Evolutionary conservation across 345 rosid genomes (phyloP).

Genomic region (Crucihimalaya himalaica): DNA sequence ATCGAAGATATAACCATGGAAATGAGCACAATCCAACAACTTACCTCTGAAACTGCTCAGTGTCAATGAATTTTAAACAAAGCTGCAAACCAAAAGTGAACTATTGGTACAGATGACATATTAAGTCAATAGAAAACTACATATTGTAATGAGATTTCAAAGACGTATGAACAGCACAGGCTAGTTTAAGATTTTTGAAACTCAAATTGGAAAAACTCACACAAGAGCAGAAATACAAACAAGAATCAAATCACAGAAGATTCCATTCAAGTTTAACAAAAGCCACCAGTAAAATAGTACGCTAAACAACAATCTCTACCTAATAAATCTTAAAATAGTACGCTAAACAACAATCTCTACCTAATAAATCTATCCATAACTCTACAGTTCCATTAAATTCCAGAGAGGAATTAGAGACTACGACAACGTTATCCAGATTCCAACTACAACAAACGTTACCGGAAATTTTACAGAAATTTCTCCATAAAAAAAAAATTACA

Average conservation of each 20-base stretch:
- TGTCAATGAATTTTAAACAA: conserved; percentile 75
- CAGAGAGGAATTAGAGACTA: not conserved
- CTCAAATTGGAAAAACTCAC: not conserved
- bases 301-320: not conserved
- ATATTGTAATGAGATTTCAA: not conserved
- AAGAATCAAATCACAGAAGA: conserved; percentile 1
- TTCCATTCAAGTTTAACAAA: not conserved
- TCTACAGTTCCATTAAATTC: not conserved
- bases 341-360: conserved; percentile 12
- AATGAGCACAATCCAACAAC: conserved; percentile 22
- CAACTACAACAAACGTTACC: conserved; percentile 1
- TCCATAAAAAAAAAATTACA: not conserved
- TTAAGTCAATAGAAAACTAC: not conserved
- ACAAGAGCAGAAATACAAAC: not conserved
- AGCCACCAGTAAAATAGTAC: conserved; percentile 6
- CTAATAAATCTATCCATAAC: conserved; percentile 4
- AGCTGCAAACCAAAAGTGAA: conserved; percentile 52
- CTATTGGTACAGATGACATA: conserved; percentile 2
- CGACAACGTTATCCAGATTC: conserved; percentile 16
- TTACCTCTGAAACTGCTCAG: conserved; percentile 93
- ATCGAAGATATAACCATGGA: not conserved
- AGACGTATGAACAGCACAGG: not conserved
- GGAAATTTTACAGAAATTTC: not conserved
- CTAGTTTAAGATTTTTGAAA: not conserved
- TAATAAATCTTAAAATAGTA: no score